A percentile compares a stretch with the other conserved stretches of the same genome.
Conservation (phyloP, 345 rosid species). For the Eutrema yunnanense region DNA sequence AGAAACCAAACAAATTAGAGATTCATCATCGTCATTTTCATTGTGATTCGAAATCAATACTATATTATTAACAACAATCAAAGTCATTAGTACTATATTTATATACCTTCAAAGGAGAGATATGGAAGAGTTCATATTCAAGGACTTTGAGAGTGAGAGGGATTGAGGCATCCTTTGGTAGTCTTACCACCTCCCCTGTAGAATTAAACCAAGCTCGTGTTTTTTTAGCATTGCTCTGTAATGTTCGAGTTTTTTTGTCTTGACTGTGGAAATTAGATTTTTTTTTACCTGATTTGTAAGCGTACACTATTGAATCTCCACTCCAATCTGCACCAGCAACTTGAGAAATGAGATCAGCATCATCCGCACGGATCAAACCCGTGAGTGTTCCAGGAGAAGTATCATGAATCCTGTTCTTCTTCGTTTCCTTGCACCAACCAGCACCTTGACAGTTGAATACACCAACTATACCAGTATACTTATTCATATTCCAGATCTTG, state of each 20-base stretch:
- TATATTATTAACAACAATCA: not conserved
- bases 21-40: conserved; percentile 1
- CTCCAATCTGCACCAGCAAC: conserved; percentile 75
- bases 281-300: conserved; percentile 62
- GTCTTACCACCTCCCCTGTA: conserved; percentile 66
- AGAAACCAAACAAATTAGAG: not conserved
- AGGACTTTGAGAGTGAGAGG: conserved; percentile 80
- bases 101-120: conserved; percentile 69
- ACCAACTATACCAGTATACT: conserved; percentile 77
- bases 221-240: not conserved
- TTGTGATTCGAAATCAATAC: not conserved
- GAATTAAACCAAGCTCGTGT: not conserved
- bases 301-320: conserved; percentile 67
- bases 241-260: not conserved
- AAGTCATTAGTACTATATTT: not conserved
- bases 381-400: conserved; percentile 81
- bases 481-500: conserved; percentile 91
- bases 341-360: conserved; percentile 65
- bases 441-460: conserved; percentile 99
- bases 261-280: not conserved
- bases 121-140: conserved; percentile 84
- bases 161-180: conserved; percentile 70
- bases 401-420: conserved; percentile 85
- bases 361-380: conserved; percentile 51
- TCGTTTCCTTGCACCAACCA: conserved; percentile 83